Evolutionary conservation across 2,329 filamentous ascomycete genomes (phyloP), one percentile per base, ranked within the genome.

Genomic region (Pseudogymnoascus sp.): DNA sequence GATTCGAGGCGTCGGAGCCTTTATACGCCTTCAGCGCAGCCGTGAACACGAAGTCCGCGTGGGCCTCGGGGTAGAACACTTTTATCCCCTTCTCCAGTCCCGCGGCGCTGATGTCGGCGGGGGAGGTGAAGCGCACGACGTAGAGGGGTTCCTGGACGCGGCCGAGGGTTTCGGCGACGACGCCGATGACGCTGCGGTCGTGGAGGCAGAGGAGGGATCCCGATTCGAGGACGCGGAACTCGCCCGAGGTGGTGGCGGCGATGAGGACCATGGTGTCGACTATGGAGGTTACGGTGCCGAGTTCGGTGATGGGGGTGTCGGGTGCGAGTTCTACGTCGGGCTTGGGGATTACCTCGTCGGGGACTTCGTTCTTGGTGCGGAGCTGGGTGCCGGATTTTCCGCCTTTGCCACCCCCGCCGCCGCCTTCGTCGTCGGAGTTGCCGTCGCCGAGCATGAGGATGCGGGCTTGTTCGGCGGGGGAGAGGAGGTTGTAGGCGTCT

Each of bases 1-100:
- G 82, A 73, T 97, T 97, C 61, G 91, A 96, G 8, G 95, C 93
- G 75, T 99, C 95, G 9, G 91, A 95, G 65, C 92, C 91, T 77
- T 96, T 97, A 71, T 89, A 74, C 62, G 81, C 83, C 75, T 88
- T 89, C 64, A 97, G 79, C 6, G 88, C 86, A 73, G 95, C 84
- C 0, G 93, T 97, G 72, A 96, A 95, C 63, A 96, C 91, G 70
- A 89, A 96, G 0, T 83, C 87, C 42, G 91, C 91, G 73, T 95
- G 88, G 8, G 84, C 79, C 50, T 88, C 83, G 2, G 93, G 86
- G 72, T 96, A 97, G 77, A 85, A 96, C 2, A 97, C 78, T 60
- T 84, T 84, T 1, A 83, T 85, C 28, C 88, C 91, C 42, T 84
- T 78, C n/a, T 79, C 76, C n/a, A 96, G 75, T 5, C 86, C 87